Base-by-base conservation (phyloP, 2,329 filamentous ascomycete species). In the Colletotrichum cereale region DNA sequence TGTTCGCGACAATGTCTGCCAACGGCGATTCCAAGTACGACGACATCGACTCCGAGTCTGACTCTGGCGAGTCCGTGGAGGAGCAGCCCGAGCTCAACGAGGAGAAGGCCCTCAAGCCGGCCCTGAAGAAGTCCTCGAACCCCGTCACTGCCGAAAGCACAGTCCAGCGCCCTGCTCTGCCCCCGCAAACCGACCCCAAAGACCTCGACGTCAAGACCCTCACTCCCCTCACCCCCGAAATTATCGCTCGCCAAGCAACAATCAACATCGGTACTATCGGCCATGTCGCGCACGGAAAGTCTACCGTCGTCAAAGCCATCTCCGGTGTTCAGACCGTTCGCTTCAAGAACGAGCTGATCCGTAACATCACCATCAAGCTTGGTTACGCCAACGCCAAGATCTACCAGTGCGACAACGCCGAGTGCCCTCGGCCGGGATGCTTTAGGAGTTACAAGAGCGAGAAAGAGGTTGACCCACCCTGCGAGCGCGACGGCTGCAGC, bases 311-410 rank as follows among this genome's bases (percentile, higher is more conserved):
- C 78, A 99, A 99, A 89, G 96, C 96, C 78, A 98, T 99, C 79
- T 98, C 96, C 2, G 96, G 96, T 74, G 96, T 99, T 75, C 96
- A 99, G 89, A 99, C 96, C 24, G 96, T 99, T 80, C 91, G 96
- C 77, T 99, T 99, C 89, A 99, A 99, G 92, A 99, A 98, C 87
- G 96, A 99, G 86, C 86, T 98, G 85, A 97, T 98, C 86, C 90
- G 96, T 80, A 99, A 99, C 84, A 99, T 99, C 80, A 99, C 96
- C 79, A 99, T 99, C 88, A 99, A 99, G 91, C 90, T 99, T 79
- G 96, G 96, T 82, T 99, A 99, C 83, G 96, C 96, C 82, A 99
- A 99, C 84, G 96, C 96, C 78, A 98, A 99, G 86, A 95, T 99
- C 83, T 99, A 98, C 91, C 94, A 98, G 88, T 99, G 96, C 84